Conservation (phyloP, 2,329 filamentous ascomycete genomes). For the Bertia moriformis region DNA sequence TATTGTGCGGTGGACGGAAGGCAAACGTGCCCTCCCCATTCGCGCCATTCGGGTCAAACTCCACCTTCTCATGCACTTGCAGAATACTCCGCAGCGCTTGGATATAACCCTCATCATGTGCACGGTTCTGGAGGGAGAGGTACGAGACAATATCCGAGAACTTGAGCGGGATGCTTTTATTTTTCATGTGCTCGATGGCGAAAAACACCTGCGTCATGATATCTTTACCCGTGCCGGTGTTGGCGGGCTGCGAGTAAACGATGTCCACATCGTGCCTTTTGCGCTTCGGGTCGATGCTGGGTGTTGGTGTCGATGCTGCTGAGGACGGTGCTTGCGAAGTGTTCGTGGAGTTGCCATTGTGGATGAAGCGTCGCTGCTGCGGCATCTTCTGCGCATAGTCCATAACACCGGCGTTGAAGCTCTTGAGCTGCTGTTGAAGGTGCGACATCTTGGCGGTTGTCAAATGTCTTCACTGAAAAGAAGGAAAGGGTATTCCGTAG, state of each 20-base stretch:
- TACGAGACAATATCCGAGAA: slow-evolving; percentile 41
- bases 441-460: slow-evolving; percentile 23
- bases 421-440: slow-evolving; percentile 27
- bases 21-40: slow-evolving; percentile 33
- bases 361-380: slow-evolving; percentile 16
- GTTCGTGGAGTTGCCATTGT: slow-evolving; percentile 20
- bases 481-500: no score
- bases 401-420: slow-evolving; percentile 24
- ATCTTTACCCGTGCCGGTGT: slow-evolving; percentile 36
- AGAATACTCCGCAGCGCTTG: slow-evolving; percentile 32
- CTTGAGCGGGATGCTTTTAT: slow-evolving; percentile 29
- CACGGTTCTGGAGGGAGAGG: slow-evolving; percentile 31
- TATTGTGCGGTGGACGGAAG: slow-evolving; percentile 43
- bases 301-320: background rate
- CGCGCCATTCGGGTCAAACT: slow-evolving; percentile 32
- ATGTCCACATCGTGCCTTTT: slow-evolving; percentile 26
- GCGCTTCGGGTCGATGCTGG: slow-evolving; percentile 22
- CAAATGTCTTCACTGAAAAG: no score
- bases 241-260: slow-evolving; percentile 35
- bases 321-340: slow-evolving; percentile 13
- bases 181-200: slow-evolving; percentile 39
- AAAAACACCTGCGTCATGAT: slow-evolving; percentile 44
- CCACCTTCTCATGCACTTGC: slow-evolving; percentile 34
- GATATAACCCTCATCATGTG: slow-evolving; percentile 23
- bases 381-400: slow-evolving; percentile 24